Evolutionary conservation across 1,284 basidiomycete genomes (phyloP), one percentile per base, ranked within the genome.

Genomic region (Rhodotorula sp.): DNA sequence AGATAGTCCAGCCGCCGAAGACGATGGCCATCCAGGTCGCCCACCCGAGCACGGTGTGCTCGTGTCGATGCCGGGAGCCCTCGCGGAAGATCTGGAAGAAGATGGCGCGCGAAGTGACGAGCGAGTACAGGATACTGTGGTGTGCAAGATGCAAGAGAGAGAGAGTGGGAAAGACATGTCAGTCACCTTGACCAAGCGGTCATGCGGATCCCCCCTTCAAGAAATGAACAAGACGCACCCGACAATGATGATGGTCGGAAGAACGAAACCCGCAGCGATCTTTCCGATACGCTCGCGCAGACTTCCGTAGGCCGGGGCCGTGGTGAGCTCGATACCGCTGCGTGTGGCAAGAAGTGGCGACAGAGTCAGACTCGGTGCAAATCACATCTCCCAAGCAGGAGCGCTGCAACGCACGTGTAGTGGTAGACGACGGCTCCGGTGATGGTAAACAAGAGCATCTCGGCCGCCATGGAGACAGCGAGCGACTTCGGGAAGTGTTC

Each of bases 1-100:
- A 53, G 45, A 66, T 54, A 44, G 33, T 51, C 58, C 58, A 66
- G 51, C 49, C 64, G 44, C 59, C 76, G 30, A 83, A 81, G 61
- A 87, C 83, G 77, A 89, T 86, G 0, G 77, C 83, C 20, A 83
- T 78, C 88, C 88, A 89, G 0, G 80, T 79, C 0, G 79, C 75
- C 88, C 88, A 89, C 0, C 86, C 87, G 30, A 84, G 69, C 26
- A 84, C 61, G 5, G 86, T 87, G 82, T 89, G 85, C 26, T 81
- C 81, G 76, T 85, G 81, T 6, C 82, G 80, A 77, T 87, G 87
- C 24, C 78, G 78, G 24, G 84, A 84, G 64, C 83, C 81, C 55
- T 82, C 81, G 1, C 77, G 68, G 68, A 83, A 79, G 62, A 82
- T 80, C 72, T 80, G 79, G 82, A 85, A 83, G 81, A 85, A 85